Conservation (phyloP, 176 grass and related monocot genomes). For the Coix lacrymajobi region DNA sequence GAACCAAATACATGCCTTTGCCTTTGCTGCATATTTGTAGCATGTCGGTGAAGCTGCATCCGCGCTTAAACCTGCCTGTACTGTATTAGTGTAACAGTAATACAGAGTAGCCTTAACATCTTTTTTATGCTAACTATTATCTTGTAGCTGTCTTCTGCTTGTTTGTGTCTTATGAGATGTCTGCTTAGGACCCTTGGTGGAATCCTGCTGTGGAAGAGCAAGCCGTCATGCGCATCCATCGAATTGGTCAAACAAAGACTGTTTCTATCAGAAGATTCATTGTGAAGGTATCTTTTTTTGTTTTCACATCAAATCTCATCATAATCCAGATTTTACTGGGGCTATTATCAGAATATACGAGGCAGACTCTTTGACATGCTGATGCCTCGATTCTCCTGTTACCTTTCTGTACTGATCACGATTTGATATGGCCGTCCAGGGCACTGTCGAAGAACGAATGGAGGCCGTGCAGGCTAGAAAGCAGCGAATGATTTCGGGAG, state of each 20-base stretch:
- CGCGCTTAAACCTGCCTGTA: background rate
- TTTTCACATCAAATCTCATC: background rate
- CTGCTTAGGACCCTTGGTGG: constrained; percentile 85
- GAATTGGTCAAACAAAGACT: constrained; percentile 78
- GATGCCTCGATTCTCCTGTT: background rate
- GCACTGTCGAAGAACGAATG: constrained; percentile 90
- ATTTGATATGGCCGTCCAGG: constrained; percentile 28
- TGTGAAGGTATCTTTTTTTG: constrained; percentile 48
- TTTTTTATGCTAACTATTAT: background rate
- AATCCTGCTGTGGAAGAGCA: constrained; percentile 97
- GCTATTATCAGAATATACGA: background rate
- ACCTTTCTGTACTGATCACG: background rate
- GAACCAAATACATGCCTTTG: background rate
- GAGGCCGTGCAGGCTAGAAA: constrained; percentile 72
- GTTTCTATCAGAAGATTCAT: constrained; percentile 93
- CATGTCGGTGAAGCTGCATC: background rate
- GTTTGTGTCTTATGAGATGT: background rate
- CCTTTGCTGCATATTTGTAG: background rate
- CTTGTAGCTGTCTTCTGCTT: background rate
- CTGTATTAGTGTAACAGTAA: background rate
- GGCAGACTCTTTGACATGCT: background rate
- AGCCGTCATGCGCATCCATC: constrained; percentile 91
- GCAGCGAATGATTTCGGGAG: constrained; percentile 91
- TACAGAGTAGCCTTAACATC: background rate
- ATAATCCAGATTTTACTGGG: background rate